Conservation (phyloP, 257 asterid genomes). For the Solanum microdontum region DNA sequence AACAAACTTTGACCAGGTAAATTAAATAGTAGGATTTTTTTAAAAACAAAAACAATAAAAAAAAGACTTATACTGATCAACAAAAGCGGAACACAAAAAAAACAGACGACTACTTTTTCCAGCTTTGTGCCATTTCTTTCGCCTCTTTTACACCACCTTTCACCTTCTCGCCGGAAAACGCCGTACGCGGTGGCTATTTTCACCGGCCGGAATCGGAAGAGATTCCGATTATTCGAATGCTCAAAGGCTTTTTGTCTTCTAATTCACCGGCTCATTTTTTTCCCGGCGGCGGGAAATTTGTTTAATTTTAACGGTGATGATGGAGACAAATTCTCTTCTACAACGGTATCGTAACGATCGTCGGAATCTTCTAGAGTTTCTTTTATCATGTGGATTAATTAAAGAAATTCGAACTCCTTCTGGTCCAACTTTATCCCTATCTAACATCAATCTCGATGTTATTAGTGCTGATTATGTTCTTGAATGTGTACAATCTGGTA, state of each 20-base stretch:
- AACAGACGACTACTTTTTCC: neutral
- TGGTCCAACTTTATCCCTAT: constrained; percentile 38
- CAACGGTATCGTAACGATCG: constrained; percentile 76
- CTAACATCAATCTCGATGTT: constrained; percentile 53
- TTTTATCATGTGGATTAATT: constrained; percentile 49
- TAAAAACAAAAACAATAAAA: neutral
- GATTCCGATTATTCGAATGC: neutral
- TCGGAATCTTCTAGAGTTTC: constrained; percentile 79
- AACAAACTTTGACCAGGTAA: neutral
- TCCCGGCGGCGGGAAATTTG: neutral
- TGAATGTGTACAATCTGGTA: constrained; percentile 60
- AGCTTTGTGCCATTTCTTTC: neutral
- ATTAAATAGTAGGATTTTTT: neutral
- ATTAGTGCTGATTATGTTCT: constrained; percentile 74
- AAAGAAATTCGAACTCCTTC: constrained; percentile 47
- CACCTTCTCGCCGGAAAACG: neutral
- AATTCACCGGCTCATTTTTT: neutral
- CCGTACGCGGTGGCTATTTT: neutral
- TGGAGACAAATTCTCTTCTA: constrained; percentile 27
- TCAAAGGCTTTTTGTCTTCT: neutral
- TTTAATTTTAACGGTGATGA: neutral
- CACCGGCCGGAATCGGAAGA: neutral
- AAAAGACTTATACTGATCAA: neutral
- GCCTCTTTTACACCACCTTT: neutral
- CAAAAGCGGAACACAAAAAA: neutral